Evolutionary conservation across 2,329 filamentous ascomycete genomes (phyloP).

Genomic region (Cercospora sesami): DNA sequence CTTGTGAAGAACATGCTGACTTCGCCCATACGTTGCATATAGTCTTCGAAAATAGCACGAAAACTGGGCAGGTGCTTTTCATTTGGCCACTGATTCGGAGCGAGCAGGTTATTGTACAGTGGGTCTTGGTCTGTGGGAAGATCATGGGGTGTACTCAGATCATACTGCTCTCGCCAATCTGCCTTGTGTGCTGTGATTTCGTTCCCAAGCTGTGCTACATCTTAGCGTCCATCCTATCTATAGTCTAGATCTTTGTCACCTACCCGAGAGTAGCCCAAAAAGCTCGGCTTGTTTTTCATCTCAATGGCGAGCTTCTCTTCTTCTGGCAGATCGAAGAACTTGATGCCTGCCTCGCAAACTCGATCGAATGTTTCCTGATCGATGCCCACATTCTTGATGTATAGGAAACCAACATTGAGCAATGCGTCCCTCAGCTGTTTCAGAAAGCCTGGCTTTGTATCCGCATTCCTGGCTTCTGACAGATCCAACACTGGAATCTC

Average conservation of each 20-base stretch:
- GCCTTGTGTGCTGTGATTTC: constrained; percentile 69
- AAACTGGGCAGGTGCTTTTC: constrained; percentile 64
- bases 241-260: not conserved
- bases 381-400: constrained; percentile 77
- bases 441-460: constrained; percentile 72
- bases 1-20: constrained; percentile 74
- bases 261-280: constrained; percentile 21
- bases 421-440: constrained; percentile 70
- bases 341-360: constrained; percentile 67
- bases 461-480: constrained; percentile 61
- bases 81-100: constrained; percentile 78
- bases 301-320: constrained; percentile 69
- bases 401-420: constrained; percentile 84
- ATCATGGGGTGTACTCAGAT: constrained; percentile 77
- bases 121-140: constrained; percentile 64
- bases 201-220: constrained; percentile 42
- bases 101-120: constrained; percentile 71
- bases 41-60: constrained; percentile 67
- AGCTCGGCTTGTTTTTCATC: constrained; percentile 52
- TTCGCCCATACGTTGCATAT: constrained; percentile 72
- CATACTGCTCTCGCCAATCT: constrained; percentile 84
- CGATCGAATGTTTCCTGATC: constrained; percentile 62
- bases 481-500: constrained; percentile 77
- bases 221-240: not conserved
- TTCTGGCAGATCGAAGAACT: constrained; percentile 73